Evolutionary conservation across 257 asterid species (phyloP).

Genomic region (Solanum appendiculatum): DNA sequence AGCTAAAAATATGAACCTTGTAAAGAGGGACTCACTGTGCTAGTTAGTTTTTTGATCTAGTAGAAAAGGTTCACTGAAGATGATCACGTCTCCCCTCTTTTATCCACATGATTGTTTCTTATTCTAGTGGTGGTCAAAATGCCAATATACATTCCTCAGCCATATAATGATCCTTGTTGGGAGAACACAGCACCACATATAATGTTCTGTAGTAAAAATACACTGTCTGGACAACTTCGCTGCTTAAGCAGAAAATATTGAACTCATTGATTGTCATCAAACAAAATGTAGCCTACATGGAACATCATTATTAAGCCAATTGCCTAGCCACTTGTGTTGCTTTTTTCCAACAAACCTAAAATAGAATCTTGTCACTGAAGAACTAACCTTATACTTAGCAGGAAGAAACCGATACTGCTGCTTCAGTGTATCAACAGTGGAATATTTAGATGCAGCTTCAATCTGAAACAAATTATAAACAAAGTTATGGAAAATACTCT

Average conservation of each 20-base stretch:
- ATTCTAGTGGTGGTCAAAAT: not conserved
- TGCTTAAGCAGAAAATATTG: not conserved
- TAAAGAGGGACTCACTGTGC: not conserved
- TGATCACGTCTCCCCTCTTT: not conserved
- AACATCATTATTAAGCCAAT: not conserved
- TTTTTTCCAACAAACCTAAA: not conserved
- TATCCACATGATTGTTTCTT: not conserved
- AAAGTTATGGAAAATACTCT: not conserved
- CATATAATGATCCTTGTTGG: not conserved
- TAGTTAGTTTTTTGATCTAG: not conserved
- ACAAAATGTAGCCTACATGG: not conserved
- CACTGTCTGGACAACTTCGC: not conserved
- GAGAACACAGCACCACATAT: not conserved
- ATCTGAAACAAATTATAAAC: conserved; percentile 35
- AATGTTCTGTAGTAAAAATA: not conserved
- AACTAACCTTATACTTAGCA: conserved; percentile 69
- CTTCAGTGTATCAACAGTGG: conserved; percentile 87
- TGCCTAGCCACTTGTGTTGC: not conserved
- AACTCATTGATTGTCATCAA: not conserved
- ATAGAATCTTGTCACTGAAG: not conserved
- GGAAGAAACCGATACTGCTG: conserved; percentile 78
- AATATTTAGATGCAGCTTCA: conserved; percentile 79
- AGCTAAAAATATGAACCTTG: not conserved
- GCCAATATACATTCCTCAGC: not conserved
- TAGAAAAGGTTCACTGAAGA: not conserved